Percentiles rank a stretch among this genome's conserved stretches.
These are phyloP conservation scores for Persicaria maculosa DNA, from an alignment of 148 eudicot genomes.

Conservation along the genomic window DNA sequence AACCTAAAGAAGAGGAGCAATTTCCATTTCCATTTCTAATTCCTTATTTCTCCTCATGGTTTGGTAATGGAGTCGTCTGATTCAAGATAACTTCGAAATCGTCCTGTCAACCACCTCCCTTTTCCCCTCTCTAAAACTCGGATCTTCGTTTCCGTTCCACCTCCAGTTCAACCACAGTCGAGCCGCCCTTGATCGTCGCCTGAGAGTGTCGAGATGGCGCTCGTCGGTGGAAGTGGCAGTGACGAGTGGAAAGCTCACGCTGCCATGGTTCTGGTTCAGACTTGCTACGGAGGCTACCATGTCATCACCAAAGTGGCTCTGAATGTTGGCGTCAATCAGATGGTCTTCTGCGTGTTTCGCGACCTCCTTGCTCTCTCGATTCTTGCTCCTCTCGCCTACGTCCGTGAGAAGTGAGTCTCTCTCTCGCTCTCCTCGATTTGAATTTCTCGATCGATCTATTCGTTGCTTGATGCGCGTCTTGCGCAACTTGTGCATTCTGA, in stretches of 20 bases:
- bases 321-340: slow-evolving; percentile 70
- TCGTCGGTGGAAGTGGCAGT: background rate
- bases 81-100: background rate
- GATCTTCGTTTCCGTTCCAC: background rate
- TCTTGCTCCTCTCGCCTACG: slow-evolving; percentile 81
- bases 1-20: background rate
- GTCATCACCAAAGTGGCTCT: slow-evolving; percentile 82
- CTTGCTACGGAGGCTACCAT: slow-evolving; percentile 76
- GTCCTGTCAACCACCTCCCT: slow-evolving; percentile 8
- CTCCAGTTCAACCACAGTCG: background rate
- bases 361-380: slow-evolving; percentile 74
- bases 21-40: background rate
- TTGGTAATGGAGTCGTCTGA: background rate
- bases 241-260: slow-evolving; percentile 55
- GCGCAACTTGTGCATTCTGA: background rate
- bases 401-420: slow-evolving; percentile 65
- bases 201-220: slow-evolving; percentile 11
- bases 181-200: background rate
- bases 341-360: slow-evolving; percentile 75
- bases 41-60: background rate
- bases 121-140: background rate
- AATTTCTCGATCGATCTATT: background rate
- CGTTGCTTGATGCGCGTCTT: background rate
- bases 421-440: slow-evolving; percentile 5
- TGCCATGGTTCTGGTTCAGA: slow-evolving; percentile 64